Conservation (phyloP, 495 filamentous ascomycete species). For the Darksidea phi region DNA sequence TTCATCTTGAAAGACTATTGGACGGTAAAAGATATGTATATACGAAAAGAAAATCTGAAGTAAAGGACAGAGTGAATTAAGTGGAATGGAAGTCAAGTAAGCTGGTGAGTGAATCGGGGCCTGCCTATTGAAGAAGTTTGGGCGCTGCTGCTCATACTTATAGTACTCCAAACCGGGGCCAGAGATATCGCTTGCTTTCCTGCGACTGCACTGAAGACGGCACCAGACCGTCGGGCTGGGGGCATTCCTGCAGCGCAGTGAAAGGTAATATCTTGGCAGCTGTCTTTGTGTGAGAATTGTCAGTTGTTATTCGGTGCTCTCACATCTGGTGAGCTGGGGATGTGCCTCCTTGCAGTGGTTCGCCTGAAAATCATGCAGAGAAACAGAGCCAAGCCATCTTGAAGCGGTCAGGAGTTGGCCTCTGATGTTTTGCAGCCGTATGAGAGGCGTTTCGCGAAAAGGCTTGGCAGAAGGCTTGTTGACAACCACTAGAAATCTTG, state of each 20-base stretch:
- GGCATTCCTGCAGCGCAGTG: background rate
- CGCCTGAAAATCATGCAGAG: background rate
- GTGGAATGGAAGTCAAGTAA: background rate
- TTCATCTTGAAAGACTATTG: constrained; percentile 21
- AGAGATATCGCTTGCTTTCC: background rate
- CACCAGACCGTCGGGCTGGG: too few relatives aligned
- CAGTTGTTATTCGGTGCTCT: background rate
- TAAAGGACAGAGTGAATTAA: background rate
- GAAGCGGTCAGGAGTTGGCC: constrained; percentile 13
- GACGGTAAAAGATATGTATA: background rate
- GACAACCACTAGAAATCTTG: constrained; percentile 5
- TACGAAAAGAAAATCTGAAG: background rate
- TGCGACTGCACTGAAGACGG: background rate
- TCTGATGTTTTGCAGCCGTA: constrained; percentile 24
- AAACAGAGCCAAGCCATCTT: background rate
- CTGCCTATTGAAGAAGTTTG: background rate
- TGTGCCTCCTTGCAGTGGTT: background rate
- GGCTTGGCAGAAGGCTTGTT: constrained; percentile 10
- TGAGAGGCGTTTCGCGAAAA: constrained; percentile 12
- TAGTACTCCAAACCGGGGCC: background rate
- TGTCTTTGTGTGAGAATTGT: constrained; percentile 8
- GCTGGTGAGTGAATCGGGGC: background rate
- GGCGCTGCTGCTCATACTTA: constrained; percentile 1
- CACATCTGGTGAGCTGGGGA: background rate
- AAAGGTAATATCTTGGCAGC: constrained; percentile 9